These are phyloP conservation scores for Dorcoceras hygrometricum DNA, from an alignment of 257 asterid genomes.

Conservation along the genomic window DNA sequence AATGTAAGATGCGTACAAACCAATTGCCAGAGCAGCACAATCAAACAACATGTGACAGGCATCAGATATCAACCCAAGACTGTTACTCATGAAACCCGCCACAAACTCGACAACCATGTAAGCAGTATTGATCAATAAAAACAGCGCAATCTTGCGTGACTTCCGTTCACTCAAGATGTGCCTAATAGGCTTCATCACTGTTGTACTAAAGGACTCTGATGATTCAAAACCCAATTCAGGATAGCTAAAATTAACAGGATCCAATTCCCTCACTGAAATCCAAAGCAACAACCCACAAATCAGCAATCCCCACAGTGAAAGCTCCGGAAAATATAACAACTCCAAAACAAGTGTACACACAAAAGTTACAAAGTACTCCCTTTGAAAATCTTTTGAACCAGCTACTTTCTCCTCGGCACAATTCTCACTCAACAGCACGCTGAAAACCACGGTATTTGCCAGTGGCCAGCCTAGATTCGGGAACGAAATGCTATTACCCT, in stretches of 20 bases:
- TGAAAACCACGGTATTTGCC: conserved; percentile 82
- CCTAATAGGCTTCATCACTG: conserved; percentile 75
- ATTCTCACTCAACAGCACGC: conserved; percentile 92
- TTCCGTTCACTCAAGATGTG: conserved; percentile 88
- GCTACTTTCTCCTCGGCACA: conserved; percentile 54
- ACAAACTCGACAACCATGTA: conserved; percentile 93
- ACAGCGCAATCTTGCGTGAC: conserved; percentile 86
- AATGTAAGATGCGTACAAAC: conserved; percentile 88
- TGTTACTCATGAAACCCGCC: conserved; percentile 95
- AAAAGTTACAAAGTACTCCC: conserved; percentile 71
- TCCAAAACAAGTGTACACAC: conserved; percentile 73
- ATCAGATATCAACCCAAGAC: conserved; percentile 97
- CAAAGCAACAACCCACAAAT: conserved; percentile 73
- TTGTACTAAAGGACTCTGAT: conserved; percentile 41
- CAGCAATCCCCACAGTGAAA: conserved; percentile 86
- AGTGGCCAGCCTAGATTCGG: conserved; percentile 74
- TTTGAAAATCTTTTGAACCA: conserved; percentile 56
- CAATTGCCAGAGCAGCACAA: conserved; percentile 96
- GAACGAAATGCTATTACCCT: conserved; percentile 64
- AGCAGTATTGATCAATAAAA: conserved; percentile 78
- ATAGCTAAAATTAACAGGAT: conserved; percentile 43
- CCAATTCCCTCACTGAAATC: conserved; percentile 69
- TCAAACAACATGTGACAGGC: conserved; percentile 99
- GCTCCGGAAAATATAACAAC: conserved; percentile 72
- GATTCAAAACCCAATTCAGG: conserved; percentile 70